Evolutionary conservation across 78 protist genomes (phyloP).

Genomic region (Cavenderia fasciculata): DNA sequence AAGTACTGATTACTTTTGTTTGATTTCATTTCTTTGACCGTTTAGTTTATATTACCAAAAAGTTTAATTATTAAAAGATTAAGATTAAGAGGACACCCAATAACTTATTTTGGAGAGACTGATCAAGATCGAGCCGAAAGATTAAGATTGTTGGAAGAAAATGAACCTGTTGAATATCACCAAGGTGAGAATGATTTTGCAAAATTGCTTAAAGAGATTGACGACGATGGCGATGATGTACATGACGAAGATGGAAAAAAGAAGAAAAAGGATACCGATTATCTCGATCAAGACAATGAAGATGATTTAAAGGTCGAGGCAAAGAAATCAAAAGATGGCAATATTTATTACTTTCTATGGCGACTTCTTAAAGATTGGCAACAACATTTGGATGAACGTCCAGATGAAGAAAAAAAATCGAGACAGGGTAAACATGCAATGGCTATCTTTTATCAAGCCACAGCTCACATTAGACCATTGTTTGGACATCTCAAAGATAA

Average conservation of each 20-base stretch:
- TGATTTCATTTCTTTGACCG: neutral
- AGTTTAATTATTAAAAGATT: slow-evolving; percentile 39
- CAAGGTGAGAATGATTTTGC: slow-evolving; percentile 69
- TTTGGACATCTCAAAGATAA: slow-evolving; percentile 26
- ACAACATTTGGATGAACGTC: slow-evolving; percentile 12
- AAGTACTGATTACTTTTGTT: neutral
- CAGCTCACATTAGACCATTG: slow-evolving; percentile 80
- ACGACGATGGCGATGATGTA: neutral
- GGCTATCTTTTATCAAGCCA: slow-evolving; percentile 66
- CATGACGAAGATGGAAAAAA: neutral
- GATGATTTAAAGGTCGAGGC: slow-evolving; percentile 18
- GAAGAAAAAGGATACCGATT: neutral
- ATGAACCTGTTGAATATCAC: slow-evolving; percentile 71
- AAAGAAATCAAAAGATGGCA: slow-evolving; percentile 40
- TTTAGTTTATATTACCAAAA: slow-evolving; percentile 72
- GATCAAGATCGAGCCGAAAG: slow-evolving; percentile 33
- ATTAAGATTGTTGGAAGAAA: slow-evolving; percentile 63
- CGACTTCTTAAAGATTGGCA: slow-evolving; percentile 64
- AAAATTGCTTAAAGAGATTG: slow-evolving; percentile 45
- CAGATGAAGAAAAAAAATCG: slow-evolving; percentile 44
- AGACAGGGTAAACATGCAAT: slow-evolving; percentile 42
- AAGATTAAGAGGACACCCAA: slow-evolving; percentile 76
- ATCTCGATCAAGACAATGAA: neutral
- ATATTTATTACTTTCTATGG: slow-evolving; percentile 25
- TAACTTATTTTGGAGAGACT: slow-evolving; percentile 76